Evolutionary conservation across 2,329 filamentous ascomycete genomes (phyloP), one percentile per base, ranked within the genome.

Genomic region (Pochonia chlamydosporia): DNA sequence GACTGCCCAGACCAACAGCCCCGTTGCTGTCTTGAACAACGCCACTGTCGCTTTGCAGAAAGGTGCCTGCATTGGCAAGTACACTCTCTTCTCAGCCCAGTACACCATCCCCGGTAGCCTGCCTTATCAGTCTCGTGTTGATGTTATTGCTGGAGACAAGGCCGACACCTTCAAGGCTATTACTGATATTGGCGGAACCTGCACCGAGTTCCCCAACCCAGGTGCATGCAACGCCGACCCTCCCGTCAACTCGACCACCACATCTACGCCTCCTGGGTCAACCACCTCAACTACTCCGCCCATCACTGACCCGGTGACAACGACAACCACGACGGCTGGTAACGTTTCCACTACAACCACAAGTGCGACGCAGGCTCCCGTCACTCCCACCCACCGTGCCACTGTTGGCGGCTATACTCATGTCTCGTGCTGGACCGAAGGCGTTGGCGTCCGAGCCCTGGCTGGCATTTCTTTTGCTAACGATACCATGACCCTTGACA

Each of bases 371-470:
- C 56, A 58, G 20, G 33, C 46, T 2, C 40, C 23, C 1, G 62
- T 63, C 9, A 48, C 40, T 0, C 62, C 64, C 6, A 55, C 57
- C 40, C 67, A 70, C 48, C 68, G 68, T 40, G 55, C 62, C 7
- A 61, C 58, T 0, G 58, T 78, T 4, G 71, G 70, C 7, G 66
- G 66, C 10, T 78, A 76, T 50, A 60, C 50, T 11, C 62, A 73
- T 43, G 62, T 71, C n/a, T 69, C 68, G 44, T 79, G 75, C 59
- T 71, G 70, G 61, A 72, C 67, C n/a, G 75, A 78, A 51, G 69
- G 66, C 5, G 63, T 62, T 11, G 64, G 61, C 21, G 57, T 51
- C 8, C 69, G 76, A n/a, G 74, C 75, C 5, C 63, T 79, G 6
- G 47, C 51, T 14, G 70, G 62, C 20, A 63, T 62, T 4, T 52